phyloP scores from a whole-genome alignment of 2,329 filamentous ascomycete genomes.

The Phialocephala subalpina region DNA sequence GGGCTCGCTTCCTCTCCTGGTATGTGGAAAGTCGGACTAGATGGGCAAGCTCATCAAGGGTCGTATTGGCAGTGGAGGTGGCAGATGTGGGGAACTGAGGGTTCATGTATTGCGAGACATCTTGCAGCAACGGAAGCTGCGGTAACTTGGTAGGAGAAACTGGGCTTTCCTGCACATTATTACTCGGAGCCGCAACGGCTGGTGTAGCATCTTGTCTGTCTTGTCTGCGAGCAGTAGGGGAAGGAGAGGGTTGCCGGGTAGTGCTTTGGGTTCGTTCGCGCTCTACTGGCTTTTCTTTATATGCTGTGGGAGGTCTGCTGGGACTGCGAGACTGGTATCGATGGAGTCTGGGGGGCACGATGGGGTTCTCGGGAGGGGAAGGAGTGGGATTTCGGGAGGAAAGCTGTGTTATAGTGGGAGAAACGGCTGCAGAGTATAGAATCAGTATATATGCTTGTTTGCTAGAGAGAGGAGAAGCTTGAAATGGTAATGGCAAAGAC shows the following conservation, averaged over 20 bases:
- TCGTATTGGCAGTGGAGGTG: constrained; percentile 69
- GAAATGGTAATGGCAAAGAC: constrained; percentile 10
- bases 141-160: constrained; percentile 39
- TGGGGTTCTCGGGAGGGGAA: constrained; percentile 60
- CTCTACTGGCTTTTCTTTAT: constrained; percentile 52
- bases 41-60: constrained; percentile 80
- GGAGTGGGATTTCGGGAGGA: constrained; percentile 64
- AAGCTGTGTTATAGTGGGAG: constrained; percentile 57
- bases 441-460: constrained; percentile 24
- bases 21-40: constrained; percentile 80
- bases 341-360: constrained; percentile 55
- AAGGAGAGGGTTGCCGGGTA: constrained; percentile 36
- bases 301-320: constrained; percentile 54
- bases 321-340: constrained; percentile 64
- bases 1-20: constrained; percentile 80
- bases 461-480: constrained; percentile 5
- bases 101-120: constrained; percentile 73
- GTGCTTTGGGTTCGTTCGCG: constrained; percentile 52
- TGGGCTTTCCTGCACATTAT: constrained; percentile 29
- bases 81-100: constrained; percentile 54
- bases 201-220: constrained; percentile 44
- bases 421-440: constrained; percentile 51
- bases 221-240: constrained; percentile 41
- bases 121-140: constrained; percentile 63
- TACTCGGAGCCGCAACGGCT: constrained; percentile 37